Percentiles rank a stretch among this genome's conserved stretches.
phyloP scores from a whole-genome alignment of 768 basidiomycete genomes.

The Leccinum broughii region DNA sequence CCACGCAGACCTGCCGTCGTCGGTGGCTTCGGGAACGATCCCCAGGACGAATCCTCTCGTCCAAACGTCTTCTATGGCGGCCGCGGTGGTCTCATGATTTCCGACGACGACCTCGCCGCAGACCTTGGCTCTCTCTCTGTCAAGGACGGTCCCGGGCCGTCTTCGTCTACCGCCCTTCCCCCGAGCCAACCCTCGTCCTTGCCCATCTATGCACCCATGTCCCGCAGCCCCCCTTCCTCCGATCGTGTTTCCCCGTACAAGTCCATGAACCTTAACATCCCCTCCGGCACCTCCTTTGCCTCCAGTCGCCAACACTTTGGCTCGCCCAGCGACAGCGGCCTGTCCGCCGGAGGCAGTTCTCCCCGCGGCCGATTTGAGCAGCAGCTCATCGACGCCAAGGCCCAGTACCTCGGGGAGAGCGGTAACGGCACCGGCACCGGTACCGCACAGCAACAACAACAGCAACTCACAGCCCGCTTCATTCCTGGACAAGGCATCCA shows the following conservation, averaged over 20 bases:
- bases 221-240: slow-evolving; percentile 58
- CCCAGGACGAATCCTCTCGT: slow-evolving; percentile 40
- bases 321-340: slow-evolving; percentile 63
- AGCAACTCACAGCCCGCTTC: slow-evolving; percentile 56
- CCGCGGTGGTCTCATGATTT: slow-evolving; percentile 64
- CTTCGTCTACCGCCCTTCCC: slow-evolving; percentile 48
- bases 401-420: slow-evolving; percentile 31
- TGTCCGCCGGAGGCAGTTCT: slow-evolving; percentile 54
- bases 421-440: slow-evolving; percentile 20
- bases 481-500: slow-evolving; percentile 67
- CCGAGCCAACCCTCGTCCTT: slow-evolving; percentile 73
- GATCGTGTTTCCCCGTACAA: slow-evolving; percentile 59
- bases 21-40: slow-evolving; percentile 55
- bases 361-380: slow-evolving; percentile 48
- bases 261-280: slow-evolving; percentile 61
- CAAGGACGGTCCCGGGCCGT: slow-evolving; percentile 32
- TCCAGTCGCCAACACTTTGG: slow-evolving; percentile 47
- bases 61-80: slow-evolving; percentile 40
- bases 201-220: slow-evolving; percentile 71
- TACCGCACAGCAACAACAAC: slow-evolving; percentile 18
- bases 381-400: slow-evolving; percentile 42
- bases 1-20: slow-evolving; percentile 65
- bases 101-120: slow-evolving; percentile 78
- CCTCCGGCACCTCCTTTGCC: slow-evolving; percentile 42
- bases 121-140: slow-evolving; percentile 66